phyloP scores from a whole-genome alignment of 495 filamentous ascomycete species.

The Parathielavia appendiculata region DNA sequence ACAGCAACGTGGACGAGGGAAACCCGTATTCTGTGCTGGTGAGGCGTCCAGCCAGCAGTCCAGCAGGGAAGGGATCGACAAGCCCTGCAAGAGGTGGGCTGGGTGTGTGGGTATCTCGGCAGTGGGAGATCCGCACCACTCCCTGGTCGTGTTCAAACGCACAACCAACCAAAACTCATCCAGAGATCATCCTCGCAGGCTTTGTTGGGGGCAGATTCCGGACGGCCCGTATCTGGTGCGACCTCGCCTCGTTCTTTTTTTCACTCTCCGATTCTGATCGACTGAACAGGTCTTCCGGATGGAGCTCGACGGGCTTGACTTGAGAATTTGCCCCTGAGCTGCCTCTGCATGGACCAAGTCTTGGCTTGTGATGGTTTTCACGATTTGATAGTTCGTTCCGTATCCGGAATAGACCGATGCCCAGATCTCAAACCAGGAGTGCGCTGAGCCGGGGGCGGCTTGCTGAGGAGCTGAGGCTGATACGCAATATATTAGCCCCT shows the following conservation, averaged over 20 bases:
- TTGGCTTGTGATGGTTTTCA: neutral
- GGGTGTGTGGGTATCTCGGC: slow-evolving; percentile 1
- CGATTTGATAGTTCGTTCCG: slow-evolving; percentile 11
- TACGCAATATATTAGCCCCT: neutral
- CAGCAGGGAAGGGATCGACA: slow-evolving; percentile 1
- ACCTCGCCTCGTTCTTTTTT: neutral
- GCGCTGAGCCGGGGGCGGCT: neutral
- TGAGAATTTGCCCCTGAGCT: neutral
- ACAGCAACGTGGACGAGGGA: neutral
- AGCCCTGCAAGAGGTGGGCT: neutral
- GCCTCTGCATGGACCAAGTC: neutral
- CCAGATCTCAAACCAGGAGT: slow-evolving; percentile 1
- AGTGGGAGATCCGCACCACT: neutral
- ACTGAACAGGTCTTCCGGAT: neutral
- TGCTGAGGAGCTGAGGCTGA: neutral
- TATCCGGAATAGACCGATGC: neutral
- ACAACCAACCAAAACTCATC: neutral
- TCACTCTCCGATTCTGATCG: neutral
- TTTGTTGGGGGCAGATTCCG: neutral
- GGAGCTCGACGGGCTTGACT: neutral
- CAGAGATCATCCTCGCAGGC: too few species aligned
- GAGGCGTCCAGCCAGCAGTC: neutral
- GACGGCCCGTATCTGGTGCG: neutral
- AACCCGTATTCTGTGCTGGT: neutral
- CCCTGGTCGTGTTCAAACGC: neutral